Conservation (phyloP, 352 stramenopile species). For the Phytophthora idaei region DNA sequence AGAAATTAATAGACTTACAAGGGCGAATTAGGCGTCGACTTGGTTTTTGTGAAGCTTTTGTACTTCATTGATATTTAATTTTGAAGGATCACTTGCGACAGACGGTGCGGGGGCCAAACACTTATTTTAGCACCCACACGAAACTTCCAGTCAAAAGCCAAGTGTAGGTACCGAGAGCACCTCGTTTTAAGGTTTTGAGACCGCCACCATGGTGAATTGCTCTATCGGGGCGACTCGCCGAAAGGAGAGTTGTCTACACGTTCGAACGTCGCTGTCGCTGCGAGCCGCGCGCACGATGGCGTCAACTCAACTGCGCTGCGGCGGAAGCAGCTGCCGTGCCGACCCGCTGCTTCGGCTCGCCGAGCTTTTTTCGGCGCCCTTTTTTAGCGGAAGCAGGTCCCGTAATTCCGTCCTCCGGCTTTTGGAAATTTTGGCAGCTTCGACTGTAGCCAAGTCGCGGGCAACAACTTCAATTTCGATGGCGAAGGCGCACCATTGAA, state of each 20-base stretch:
- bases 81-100: background rate
- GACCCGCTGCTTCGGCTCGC: background rate
- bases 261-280: conserved; percentile 1
- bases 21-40: background rate
- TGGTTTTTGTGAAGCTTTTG: background rate
- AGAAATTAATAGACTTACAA: background rate
- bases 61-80: background rate
- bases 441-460: conserved; percentile 19
- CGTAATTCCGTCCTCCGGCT: conserved; percentile 29
- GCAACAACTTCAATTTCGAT: conserved; percentile 34
- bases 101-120: conserved; percentile 1
- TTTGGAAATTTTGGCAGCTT: conserved; percentile 29
- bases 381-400: conserved; percentile 29
- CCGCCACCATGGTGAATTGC: conserved; percentile 1
- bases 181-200: conserved; percentile 23
- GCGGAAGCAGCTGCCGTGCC: conserved; percentile 4
- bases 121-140: conserved; percentile 9
- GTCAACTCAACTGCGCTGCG: conserved; percentile 1
- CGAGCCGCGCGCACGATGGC: background rate
- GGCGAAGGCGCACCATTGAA: background rate
- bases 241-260: conserved; percentile 7
- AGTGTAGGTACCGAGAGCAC: conserved; percentile 16
- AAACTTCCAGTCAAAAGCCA: conserved; percentile 28
- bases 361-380: conserved; percentile 20
- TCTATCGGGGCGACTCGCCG: background rate